Base-by-base conservation (phyloP, 352 stramenopile species). In the Phytopythium delawarense region DNA sequence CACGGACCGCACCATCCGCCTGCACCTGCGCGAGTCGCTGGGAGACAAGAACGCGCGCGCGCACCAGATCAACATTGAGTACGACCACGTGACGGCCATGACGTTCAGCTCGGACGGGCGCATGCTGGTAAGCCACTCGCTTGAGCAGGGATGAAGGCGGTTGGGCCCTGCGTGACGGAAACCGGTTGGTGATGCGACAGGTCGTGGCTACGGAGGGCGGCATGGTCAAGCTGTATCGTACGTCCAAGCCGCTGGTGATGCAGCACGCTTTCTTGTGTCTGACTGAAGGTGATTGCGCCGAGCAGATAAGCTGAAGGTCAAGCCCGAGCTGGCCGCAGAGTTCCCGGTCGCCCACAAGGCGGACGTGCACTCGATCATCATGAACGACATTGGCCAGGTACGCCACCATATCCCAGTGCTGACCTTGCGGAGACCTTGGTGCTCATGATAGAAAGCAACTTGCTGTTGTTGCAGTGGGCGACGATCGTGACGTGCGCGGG, bases 331-430 rank as follows among this genome's bases (percentile, higher is more conserved):
- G 11, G 70, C 86, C 35, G 71, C 64, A 4, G 81, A 89, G 37
- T 91, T 94, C 50, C 67, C 70, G 2, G 65, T 80, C 28, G 61
- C 71, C 21, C 84, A 94, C 71, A 91, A 90, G 70, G 83, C 79
- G 25, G 79, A 92, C 52, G 78, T 92, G 21, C 82, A 89, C 64
- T 92, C 82, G 35, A 77, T 94, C 52, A 70, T 91, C 39, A 90
- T 94, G 82, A 92, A 90, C 59, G 82, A 94, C 64, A 76, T 92
- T 64, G 80, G 82, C 66, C 78, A 84, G 30, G 79, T 89, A 64
- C 20, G 70, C 52, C 8, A n/a, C 46, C 12, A n/a, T 23, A 23
- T 39, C 2, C 28, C 20, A 30, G 48, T 28, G 12, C 35, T 20
- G 34, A 9, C 61, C 7, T 56, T 40, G 40, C 58, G 28, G 44